A percentile compares a stretch with the other conserved stretches of the same genome.
These are phyloP conservation scores for Lipomyces oligophaga DNA, from an alignment of 805 yeast species.

Conservation along the genomic window DNA sequence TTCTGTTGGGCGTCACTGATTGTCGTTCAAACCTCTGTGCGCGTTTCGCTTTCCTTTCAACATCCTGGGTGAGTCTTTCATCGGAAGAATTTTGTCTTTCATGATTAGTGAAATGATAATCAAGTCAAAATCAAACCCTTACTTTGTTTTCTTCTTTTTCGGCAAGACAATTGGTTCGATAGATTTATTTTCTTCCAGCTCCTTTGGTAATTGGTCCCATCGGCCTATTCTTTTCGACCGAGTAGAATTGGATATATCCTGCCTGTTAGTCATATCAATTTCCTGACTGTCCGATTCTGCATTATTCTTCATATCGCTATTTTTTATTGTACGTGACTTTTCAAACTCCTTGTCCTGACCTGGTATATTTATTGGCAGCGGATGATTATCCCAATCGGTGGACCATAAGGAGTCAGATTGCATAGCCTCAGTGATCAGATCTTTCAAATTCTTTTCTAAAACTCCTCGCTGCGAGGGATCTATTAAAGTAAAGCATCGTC, in stretches of 20 bases:
- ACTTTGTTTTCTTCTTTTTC: conserved; percentile 6
- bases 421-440: conserved; percentile 49
- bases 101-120: neutral
- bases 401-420: conserved; percentile 43
- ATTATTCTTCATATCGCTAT: conserved; percentile 3
- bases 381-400: conserved; percentile 54
- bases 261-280: neutral
- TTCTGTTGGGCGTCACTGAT: too few species aligned
- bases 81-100: neutral
- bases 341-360: conserved; percentile 11
- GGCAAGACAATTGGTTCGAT: neutral
- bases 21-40: conserved; percentile 48
- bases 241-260: conserved; percentile 3
- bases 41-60: conserved; percentile 40
- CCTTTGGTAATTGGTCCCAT: conserved; percentile 21
- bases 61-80: too few species aligned
- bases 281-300: neutral
- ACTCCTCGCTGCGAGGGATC: conserved; percentile 39
- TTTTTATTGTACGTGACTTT: conserved; percentile 11
- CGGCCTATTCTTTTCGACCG: conserved; percentile 19
- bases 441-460: conserved; percentile 51
- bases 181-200: neutral
- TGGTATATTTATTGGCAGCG: conserved; percentile 44
- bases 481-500: conserved; percentile 45
- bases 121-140: neutral